phyloP scores from a whole-genome alignment of 805 yeast genomes.

The Teunomyces lycoperdinae region DNA sequence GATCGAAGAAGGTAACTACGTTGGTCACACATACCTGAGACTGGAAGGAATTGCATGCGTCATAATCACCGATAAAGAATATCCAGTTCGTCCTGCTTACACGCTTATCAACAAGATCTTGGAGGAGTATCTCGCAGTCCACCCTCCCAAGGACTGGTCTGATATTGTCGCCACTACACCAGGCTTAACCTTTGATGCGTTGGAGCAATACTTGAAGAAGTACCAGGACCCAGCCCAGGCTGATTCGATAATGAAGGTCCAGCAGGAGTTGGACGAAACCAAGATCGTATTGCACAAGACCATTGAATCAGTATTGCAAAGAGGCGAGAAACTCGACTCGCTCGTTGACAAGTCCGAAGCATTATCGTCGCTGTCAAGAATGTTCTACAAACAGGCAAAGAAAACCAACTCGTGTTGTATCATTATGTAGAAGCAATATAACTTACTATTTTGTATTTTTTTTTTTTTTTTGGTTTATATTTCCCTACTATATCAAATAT shows the following conservation, averaged over 20 bases:
- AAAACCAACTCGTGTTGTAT: constrained; percentile 47
- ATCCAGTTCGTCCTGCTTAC: constrained; percentile 96
- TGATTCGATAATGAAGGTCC: constrained; percentile 94
- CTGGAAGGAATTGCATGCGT: constrained; percentile 91
- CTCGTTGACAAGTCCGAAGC: constrained; percentile 96
- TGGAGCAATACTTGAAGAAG: constrained; percentile 69
- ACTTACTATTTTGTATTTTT: no score
- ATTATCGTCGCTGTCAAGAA: constrained; percentile 78
- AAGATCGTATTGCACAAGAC: constrained; percentile 95
- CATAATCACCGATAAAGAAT: constrained; percentile 88
- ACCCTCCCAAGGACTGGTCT: constrained; percentile 72
- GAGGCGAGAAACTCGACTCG: constrained; percentile 94
- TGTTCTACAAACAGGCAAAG: constrained; percentile 97
- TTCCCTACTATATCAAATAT: constrained; percentile 10
- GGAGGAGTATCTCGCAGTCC: constrained; percentile 84
- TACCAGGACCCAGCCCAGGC: constrained; percentile 98
- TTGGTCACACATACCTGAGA: constrained; percentile 89
- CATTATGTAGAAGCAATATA: constrained; percentile 14
- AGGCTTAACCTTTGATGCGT: constrained; percentile 51
- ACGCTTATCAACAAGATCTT: constrained; percentile 84
- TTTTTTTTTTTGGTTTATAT: background rate
- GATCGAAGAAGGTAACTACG: constrained; percentile 86
- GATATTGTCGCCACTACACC: constrained; percentile 44
- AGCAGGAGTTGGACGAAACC: constrained; percentile 96
- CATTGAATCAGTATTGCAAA: constrained; percentile 86